phyloP scores from a whole-genome alignment of 78 protist genomes.

The Dictyostelium purpureum region DNA sequence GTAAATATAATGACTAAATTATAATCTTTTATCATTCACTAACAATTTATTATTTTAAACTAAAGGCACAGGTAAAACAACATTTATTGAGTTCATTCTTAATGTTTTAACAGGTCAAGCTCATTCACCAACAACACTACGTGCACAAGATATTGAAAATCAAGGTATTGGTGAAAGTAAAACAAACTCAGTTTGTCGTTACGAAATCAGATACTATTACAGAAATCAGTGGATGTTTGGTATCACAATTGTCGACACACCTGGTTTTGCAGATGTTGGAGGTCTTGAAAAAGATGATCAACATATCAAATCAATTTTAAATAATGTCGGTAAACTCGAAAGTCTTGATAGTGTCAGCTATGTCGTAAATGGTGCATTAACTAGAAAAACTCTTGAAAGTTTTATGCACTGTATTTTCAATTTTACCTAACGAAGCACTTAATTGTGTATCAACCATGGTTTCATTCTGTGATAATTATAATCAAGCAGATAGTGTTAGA shows the following conservation, averaged over 20 bases:
- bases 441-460: neutral
- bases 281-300: too few species aligned
- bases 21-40: too few species aligned
- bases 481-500: neutral
- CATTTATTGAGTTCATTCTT: neutral
- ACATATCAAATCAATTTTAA: too few species aligned
- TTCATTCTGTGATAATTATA: neutral
- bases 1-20: neutral
- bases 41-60: neutral
- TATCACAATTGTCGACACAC: slow-evolving; percentile 27
- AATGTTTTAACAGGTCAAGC: slow-evolving; percentile 22
- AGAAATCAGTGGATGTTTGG: neutral
- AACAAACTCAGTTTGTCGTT: slow-evolving; percentile 7
- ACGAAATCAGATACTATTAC: neutral
- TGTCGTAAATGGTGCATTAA: neutral
- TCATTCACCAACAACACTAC: neutral
- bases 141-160: neutral
- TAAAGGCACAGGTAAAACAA: slow-evolving; percentile 13
- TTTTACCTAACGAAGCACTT: neutral
- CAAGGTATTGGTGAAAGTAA: slow-evolving; percentile 4
- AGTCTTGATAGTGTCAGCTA: neutral
- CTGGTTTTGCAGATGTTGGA: neutral
- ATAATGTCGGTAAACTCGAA: neutral
- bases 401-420: neutral
- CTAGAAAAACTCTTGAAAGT: neutral